Evolutionary conservation across 495 filamentous ascomycete species (phyloP).

Genomic region (Podospora didyma): DNA sequence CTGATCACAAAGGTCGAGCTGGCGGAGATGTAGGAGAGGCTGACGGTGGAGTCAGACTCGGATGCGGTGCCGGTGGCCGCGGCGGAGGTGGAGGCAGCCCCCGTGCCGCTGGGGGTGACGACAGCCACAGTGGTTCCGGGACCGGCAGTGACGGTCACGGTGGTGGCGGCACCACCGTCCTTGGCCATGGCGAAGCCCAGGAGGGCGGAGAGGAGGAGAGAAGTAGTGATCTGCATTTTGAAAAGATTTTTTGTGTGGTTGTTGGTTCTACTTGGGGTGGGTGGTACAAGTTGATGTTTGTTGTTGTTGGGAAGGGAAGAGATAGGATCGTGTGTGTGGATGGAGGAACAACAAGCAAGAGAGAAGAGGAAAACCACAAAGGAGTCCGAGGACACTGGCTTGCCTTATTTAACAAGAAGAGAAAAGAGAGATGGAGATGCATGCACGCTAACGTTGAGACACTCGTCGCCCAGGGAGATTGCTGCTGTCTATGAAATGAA

Average conservation of each 20-base stretch:
- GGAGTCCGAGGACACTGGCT: background rate
- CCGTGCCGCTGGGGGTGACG: background rate
- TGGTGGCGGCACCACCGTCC: background rate
- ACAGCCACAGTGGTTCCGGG: too few species aligned
- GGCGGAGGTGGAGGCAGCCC: background rate
- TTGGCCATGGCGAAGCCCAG: constrained; percentile 13
- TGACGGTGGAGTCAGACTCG: background rate
- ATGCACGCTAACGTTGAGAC: too few species aligned
- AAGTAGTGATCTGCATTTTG: constrained; percentile 26
- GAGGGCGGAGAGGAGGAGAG: constrained; percentile 24
- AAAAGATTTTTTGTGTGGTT: background rate
- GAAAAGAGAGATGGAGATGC: background rate
- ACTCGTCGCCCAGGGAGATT: too few species aligned
- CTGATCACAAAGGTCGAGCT: background rate
- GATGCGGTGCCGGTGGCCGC: background rate
- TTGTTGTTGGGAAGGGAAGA: background rate
- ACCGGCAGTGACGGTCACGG: background rate
- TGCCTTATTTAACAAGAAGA: background rate
- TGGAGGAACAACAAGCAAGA: background rate
- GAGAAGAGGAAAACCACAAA: background rate
- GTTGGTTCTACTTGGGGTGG: background rate
- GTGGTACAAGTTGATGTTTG: background rate
- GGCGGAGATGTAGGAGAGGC: background rate
- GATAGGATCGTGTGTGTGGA: background rate
- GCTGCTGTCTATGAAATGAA: too few species aligned